Conservation (phyloP, 2,329 filamentous ascomycete species). For the Sphaerulina musiva region DNA sequence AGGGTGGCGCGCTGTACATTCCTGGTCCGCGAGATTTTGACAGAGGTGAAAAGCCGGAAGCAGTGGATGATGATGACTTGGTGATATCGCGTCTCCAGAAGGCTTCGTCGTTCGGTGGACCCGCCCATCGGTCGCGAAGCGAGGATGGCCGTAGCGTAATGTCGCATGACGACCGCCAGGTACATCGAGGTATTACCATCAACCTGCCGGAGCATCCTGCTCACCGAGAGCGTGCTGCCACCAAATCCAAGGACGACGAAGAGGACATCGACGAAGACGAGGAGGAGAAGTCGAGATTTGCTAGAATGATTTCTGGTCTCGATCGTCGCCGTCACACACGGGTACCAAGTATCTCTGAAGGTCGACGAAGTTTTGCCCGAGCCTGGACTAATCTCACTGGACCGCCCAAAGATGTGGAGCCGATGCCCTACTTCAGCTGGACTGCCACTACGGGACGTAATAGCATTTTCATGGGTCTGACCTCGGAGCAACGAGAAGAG, state of each 20-base stretch:
- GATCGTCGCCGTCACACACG: constrained; percentile 9
- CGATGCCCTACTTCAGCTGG: constrained; percentile 88
- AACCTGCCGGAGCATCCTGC: constrained; percentile 53
- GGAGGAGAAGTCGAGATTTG: constrained; percentile 5
- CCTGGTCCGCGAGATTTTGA: constrained; percentile 89
- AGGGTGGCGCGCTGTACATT: constrained; percentile 72
- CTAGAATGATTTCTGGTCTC: constrained; percentile 3
- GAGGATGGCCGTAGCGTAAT: constrained; percentile 13
- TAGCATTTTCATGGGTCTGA: constrained; percentile 81
- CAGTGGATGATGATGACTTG: constrained; percentile 44
- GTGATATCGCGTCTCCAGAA: constrained; percentile 30
- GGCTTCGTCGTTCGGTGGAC: constrained; percentile 17
- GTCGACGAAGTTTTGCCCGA: constrained; percentile 33
- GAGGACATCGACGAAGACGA: constrained; percentile 8
- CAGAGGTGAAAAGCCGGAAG: constrained; percentile 64
- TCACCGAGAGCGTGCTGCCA: constrained; percentile 22
- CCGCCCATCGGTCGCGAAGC: constrained; percentile 20
- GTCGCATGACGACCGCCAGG: constrained; percentile 24
- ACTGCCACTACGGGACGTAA: constrained; percentile 88
- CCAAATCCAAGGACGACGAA: background rate
- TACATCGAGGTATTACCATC: constrained; percentile 58
- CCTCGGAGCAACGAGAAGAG: constrained; percentile 87
- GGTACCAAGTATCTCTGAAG: constrained; percentile 11
- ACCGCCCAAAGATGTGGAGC: constrained; percentile 44
- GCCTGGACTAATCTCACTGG: constrained; percentile 54